These are phyloP conservation scores for Artomyces pyxidatus DNA, from an alignment of 768 basidiomycete species.

Conservation along the genomic window DNA sequence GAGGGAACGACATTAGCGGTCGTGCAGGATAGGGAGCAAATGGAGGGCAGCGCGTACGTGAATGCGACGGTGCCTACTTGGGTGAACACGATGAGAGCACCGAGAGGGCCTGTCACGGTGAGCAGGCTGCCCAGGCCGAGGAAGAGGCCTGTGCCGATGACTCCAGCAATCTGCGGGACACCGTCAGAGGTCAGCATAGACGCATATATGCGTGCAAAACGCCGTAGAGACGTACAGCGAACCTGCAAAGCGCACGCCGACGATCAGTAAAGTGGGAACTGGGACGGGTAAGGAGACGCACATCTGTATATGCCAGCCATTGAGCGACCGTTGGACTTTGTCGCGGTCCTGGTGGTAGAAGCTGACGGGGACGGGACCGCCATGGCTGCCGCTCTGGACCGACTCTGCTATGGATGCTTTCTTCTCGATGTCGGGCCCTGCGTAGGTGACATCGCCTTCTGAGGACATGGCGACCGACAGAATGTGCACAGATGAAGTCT, in stretches of 20 bases:
- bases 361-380: background rate
- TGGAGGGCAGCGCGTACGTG: slow-evolving; percentile 17
- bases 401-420: no score
- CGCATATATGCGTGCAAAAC: no score
- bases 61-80: slow-evolving; percentile 23
- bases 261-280: no score
- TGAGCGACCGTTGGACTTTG: slow-evolving; percentile 10
- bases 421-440: no score
- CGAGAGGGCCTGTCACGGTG: slow-evolving; percentile 20
- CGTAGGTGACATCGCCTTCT: no score
- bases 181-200: background rate
- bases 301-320: slow-evolving; percentile 13
- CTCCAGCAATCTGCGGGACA: slow-evolving; percentile 19
- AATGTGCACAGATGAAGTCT: no score
- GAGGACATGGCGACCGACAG: no score
- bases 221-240: slow-evolving; percentile 4
- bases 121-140: slow-evolving; percentile 25
- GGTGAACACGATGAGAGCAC: slow-evolving; percentile 22
- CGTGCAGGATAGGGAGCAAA: background rate
- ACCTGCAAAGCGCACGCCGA: slow-evolving; percentile 9
- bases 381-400: background rate
- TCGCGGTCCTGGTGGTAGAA: slow-evolving; percentile 10
- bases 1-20: slow-evolving; percentile 1
- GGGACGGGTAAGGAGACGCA: slow-evolving; percentile 3
- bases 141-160: slow-evolving; percentile 25